Evolutionary conservation across 108 stramenopile species (phyloP), one percentile per base, ranked within the genome.

Genomic region (Pseudonitzschia multiseries): DNA sequence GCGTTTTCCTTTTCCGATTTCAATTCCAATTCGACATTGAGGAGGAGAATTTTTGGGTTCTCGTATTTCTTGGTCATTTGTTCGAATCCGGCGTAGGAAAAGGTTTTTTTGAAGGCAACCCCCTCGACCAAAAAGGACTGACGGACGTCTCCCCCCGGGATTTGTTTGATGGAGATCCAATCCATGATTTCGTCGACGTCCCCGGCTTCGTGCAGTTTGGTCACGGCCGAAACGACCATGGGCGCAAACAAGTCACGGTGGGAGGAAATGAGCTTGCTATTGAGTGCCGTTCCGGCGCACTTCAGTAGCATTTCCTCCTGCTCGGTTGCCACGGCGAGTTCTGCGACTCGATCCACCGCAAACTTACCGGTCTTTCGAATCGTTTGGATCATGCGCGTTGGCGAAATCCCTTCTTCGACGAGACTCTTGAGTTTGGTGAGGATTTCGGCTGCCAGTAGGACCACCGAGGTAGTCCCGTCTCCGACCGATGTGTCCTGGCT

Each of bases 21-120:
- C 68, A 99, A 86, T 85, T 99, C 99, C 65, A 99, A 84, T 80
- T 99, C 99, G 57, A 99, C 97, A 76, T 98, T 98, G 56, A 99
- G 86, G 53, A 98, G 73, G 31, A 99, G 74, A 32, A 99, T 81
- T 63, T 94, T 93, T 4, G 98, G 96, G 78, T 96, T 79, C 10
- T 68, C 65, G 75, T 98, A 98, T 63, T 82, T 72, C 84, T 99
- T 99, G 46, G 97, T 97, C 97, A 98, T 98, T 89, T 99, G 99
- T 84, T 99, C 99, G 80, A 98, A 99, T 18, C 99, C 99, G 12
- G 99, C 99, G 70, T 99, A 99, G 36, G 89, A 88, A 82, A 99
- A 99, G 13, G 99, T 99, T 83, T 98, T 98, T 80, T 96, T 93
- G 91, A 99, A 99, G 14, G 99, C 99, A n/a, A 99, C 99, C 0